phyloP scores from a whole-genome alignment of 2,329 filamentous ascomycete species.

The Fusarium musae region DNA sequence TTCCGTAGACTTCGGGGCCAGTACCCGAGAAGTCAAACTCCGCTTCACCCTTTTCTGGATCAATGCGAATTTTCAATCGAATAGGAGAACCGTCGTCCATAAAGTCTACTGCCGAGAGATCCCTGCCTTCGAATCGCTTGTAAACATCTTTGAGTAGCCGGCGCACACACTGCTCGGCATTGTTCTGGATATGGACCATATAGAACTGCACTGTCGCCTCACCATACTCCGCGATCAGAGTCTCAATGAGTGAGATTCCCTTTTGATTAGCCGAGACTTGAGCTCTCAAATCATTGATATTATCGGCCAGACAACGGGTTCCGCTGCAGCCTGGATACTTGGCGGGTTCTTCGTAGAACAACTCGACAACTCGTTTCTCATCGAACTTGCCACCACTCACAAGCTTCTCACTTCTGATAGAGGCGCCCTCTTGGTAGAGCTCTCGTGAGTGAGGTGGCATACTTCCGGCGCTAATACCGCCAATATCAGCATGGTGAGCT shows the following conservation, averaged over 20 bases:
- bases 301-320: slow-evolving; percentile 81
- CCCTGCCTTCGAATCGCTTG: slow-evolving; percentile 75
- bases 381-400: slow-evolving; percentile 82
- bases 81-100: slow-evolving; percentile 90
- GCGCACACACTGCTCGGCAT: slow-evolving; percentile 79
- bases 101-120: slow-evolving; percentile 77
- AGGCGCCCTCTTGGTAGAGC: slow-evolving; percentile 70
- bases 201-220: slow-evolving; percentile 84
- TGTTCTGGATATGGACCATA: slow-evolving; percentile 83
- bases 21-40: slow-evolving; percentile 85
- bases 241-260: slow-evolving; percentile 82
- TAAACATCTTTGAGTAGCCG: slow-evolving; percentile 77
- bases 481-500: slow-evolving; percentile 87
- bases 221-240: slow-evolving; percentile 80
- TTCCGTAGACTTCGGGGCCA: slow-evolving; percentile 81
- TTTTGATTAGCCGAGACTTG: slow-evolving; percentile 88
- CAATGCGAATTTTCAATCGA: slow-evolving; percentile 77
- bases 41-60: slow-evolving; percentile 78
- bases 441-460: slow-evolving; percentile 81
- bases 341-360: slow-evolving; percentile 78
- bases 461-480: slow-evolving; percentile 81
- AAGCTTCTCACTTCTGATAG: slow-evolving; percentile 74
- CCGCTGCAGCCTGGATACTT: slow-evolving; percentile 81
- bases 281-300: slow-evolving; percentile 84
- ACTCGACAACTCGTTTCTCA: slow-evolving; percentile 77